Base-by-base conservation (phyloP, 768 basidiomycete species). In the Hirschioporus abietinus region DNA sequence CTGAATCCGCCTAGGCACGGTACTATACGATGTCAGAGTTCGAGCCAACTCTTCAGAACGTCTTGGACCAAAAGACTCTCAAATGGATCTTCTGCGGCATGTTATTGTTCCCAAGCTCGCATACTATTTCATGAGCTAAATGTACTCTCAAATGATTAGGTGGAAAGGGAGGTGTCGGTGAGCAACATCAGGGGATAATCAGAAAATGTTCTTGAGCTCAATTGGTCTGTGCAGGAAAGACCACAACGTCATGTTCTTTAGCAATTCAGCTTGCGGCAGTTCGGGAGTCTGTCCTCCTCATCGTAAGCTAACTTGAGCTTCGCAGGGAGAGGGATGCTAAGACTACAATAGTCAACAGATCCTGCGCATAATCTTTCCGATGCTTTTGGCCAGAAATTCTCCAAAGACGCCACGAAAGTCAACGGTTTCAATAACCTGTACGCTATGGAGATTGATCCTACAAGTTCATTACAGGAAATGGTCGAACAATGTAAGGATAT, bases 381-480 rank as follows among this genome's bases (percentile, higher is more conserved):
- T 78, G 95, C 97, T 18, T 99, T 99, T 76, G 93, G 94, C 24
- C 97, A 99, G 75, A 99, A 99, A 81, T 99, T 99, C 80, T 94
- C 93, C 68, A 99, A 99, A 75, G 97, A 99, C 76, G 97, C 97
- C 35, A 99, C 95, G 8, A 93, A 92, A 78, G 97, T 99, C 64
- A 97, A 96, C 73, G 97, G 97, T 9, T 98, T 98, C 72, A 88
- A 92, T 68, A 99, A 99, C 80, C 86, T 99, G 59, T 96, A 78
- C 74, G 97, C 97, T 3, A 99, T 99, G 97, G 97, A 99, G 78
- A 99, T 99, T 76, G 97, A 99, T 78, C 97, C 97, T 8, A 96
- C 93, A 61, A 95, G 95, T 72, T 90, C 95, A 27, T 92, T 99
- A 70, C 96, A 99, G 78, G 96, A 99, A 80, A 98, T 99, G 96